These are phyloP conservation scores for Agaricales sp. DNA, from an alignment of 1,284 basidiomycete genomes.

Conservation along the genomic window DNA sequence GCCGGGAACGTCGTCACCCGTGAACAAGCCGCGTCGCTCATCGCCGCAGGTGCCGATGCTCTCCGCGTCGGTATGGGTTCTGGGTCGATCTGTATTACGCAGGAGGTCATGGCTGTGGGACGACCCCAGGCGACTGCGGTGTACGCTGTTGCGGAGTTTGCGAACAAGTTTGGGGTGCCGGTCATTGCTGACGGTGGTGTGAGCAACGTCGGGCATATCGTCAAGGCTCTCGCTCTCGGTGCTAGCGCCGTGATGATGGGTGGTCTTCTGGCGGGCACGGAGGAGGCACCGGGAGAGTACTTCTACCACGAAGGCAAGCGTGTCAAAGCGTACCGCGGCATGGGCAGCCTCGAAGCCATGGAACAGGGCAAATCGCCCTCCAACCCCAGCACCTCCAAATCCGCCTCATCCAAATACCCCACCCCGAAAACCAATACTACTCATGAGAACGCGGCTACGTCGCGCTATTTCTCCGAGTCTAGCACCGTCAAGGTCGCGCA, in stretches of 20 bases:
- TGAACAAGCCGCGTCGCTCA: slow-evolving; percentile 92
- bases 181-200: slow-evolving; percentile 99
- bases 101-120: slow-evolving; percentile 99
- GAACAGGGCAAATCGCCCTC: slow-evolving; percentile 61
- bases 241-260: slow-evolving; percentile 99
- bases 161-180: slow-evolving; percentile 89
- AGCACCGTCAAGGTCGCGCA: slow-evolving; percentile 96
- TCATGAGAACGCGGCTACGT: slow-evolving; percentile 93
- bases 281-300: slow-evolving; percentile 97
- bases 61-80: slow-evolving; percentile 96
- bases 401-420: slow-evolving; percentile 35
- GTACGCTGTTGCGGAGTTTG: slow-evolving; percentile 90
- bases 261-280: slow-evolving; percentile 89
- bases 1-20: slow-evolving; percentile 98
- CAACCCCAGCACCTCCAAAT: slow-evolving; percentile 17
- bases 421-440: slow-evolving; percentile 33
- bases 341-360: slow-evolving; percentile 97
- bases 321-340: slow-evolving; percentile 97
- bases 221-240: slow-evolving; percentile 92
- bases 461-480: slow-evolving; percentile 94
- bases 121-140: slow-evolving; percentile 97
- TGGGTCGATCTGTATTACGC: slow-evolving; percentile 98
- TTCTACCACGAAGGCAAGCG: slow-evolving; percentile 99
- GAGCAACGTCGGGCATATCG: slow-evolving; percentile 93
- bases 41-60: slow-evolving; percentile 90